phyloP scores from a whole-genome alignment of 495 filamentous ascomycete genomes.

The Penicillium cataractarum region DNA sequence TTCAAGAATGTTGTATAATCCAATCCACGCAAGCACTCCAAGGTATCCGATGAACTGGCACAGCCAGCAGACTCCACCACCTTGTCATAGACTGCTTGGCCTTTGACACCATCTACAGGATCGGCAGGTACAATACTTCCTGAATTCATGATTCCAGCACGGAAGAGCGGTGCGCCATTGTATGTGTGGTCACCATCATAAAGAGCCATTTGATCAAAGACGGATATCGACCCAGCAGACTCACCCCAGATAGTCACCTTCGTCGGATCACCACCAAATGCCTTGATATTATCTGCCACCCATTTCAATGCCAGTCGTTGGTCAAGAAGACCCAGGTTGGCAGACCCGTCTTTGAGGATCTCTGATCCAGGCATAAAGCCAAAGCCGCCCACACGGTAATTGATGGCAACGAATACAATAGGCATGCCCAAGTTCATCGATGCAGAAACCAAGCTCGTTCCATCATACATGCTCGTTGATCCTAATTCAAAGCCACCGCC shows the following conservation, averaged over 20 bases:
- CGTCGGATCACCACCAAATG: slow-evolving; percentile 60
- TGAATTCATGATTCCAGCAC: slow-evolving; percentile 73
- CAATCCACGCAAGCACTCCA: slow-evolving; percentile 63
- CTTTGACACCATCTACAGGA: slow-evolving; percentile 63
- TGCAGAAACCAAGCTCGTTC: slow-evolving; percentile 50
- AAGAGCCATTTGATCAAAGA: slow-evolving; percentile 69
- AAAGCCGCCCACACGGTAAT: slow-evolving; percentile 74
- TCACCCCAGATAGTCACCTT: slow-evolving; percentile 76
- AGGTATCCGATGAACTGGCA: slow-evolving; percentile 53
- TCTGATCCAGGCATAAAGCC: slow-evolving; percentile 75
- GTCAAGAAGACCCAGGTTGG: slow-evolving; percentile 58
- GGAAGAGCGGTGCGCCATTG: slow-evolving; percentile 71
- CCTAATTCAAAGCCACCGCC: slow-evolving; percentile 70
- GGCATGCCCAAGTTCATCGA: slow-evolving; percentile 61
- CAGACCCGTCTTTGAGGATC: slow-evolving; percentile 64
- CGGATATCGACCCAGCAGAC: slow-evolving; percentile 72
- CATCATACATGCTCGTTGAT: slow-evolving; percentile 63
- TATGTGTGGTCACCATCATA: slow-evolving; percentile 71
- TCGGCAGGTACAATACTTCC: slow-evolving; percentile 67
- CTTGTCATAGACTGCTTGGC: slow-evolving; percentile 63
- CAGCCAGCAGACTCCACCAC: slow-evolving; percentile 67
- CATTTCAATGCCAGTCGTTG: slow-evolving; percentile 56
- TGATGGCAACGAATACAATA: slow-evolving; percentile 73
- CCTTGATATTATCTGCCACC: slow-evolving; percentile 58
- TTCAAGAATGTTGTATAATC: slow-evolving; percentile 64